phyloP scores from a whole-genome alignment of 2,329 filamentous ascomycete genomes.

The Pseudogymnoascus sp. region DNA sequence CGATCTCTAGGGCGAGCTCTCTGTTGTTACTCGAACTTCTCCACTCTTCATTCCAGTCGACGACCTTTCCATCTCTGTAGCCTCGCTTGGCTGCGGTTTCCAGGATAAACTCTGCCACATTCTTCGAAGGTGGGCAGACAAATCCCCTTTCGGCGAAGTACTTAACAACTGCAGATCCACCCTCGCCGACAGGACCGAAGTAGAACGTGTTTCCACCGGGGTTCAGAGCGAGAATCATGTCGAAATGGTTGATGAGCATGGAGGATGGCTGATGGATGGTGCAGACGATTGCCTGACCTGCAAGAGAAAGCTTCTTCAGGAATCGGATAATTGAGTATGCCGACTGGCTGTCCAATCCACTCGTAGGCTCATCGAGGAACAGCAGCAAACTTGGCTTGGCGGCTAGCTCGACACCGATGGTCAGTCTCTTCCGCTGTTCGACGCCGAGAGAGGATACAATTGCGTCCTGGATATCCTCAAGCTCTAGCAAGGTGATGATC shows the following conservation, averaged over 20 bases:
- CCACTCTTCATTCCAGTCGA: slow-evolving; percentile 67
- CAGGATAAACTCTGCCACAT: slow-evolving; percentile 40
- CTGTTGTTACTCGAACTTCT: slow-evolving; percentile 52
- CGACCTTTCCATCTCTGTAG: slow-evolving; percentile 32
- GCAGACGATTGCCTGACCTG: slow-evolving; percentile 45
- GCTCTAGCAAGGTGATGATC: slow-evolving; percentile 55
- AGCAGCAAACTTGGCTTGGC: slow-evolving; percentile 50
- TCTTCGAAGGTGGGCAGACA: slow-evolving; percentile 42
- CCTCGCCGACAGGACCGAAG: slow-evolving; percentile 57
- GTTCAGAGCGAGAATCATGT: slow-evolving; percentile 55
- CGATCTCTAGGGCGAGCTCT: slow-evolving; percentile 52
- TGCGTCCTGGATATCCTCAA: slow-evolving; percentile 59
- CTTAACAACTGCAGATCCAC: slow-evolving; percentile 47
- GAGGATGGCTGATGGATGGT: slow-evolving; percentile 50
- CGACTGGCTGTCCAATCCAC: slow-evolving; percentile 55
- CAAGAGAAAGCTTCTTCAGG: slow-evolving; percentile 51
- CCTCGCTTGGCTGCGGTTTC: slow-evolving; percentile 25
- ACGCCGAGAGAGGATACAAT: slow-evolving; percentile 55
- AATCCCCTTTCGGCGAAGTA: slow-evolving; percentile 57
- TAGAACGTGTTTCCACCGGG: slow-evolving; percentile 60
- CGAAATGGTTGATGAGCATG: slow-evolving; percentile 47
- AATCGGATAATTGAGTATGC: slow-evolving; percentile 57
- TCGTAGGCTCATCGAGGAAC: slow-evolving; percentile 54
- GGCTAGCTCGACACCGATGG: slow-evolving; percentile 51
- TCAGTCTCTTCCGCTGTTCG: slow-evolving; percentile 54